Base-by-base conservation (phyloP, 2,329 filamentous ascomycete genomes). In the Cordyceps tenuipes region DNA sequence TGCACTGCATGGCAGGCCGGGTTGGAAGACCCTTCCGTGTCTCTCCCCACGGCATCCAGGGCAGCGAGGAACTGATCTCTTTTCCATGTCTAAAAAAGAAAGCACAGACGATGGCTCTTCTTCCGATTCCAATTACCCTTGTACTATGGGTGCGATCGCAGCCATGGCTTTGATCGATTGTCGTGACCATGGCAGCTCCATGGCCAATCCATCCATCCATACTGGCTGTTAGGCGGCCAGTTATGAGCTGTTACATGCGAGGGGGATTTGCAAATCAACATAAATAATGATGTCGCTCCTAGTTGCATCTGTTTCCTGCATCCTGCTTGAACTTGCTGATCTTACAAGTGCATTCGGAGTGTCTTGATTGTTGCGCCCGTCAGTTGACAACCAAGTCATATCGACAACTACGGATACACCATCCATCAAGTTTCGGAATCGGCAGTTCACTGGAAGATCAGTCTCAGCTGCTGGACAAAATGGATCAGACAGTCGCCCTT, bases 401-500 rank as follows among this genome's bases (percentile, higher is more conserved):
- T 6, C n/a, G 5, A 10, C 2, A 43, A 21, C 12, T 23, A 19
- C 23, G 21, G 8, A 9, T 23, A 2, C 39, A 52, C 26, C 12
- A 47, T 34, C 47, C 31, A 48, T 53, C 26, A 41, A 29, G 15
- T 13, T 39, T 49, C 29, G 7, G 41, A 13, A 52, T 19, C 47
- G n/a, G 15, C 13, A 15, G 15, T 17, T 52, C n/a, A 10, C 47
- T 39, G 5, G 26, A 31, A 51, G 29, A 29, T 3, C 29, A 29
- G 34, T 36, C 29, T 36, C 36, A 34, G 41, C 26, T 46, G 29
- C 21, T 44, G 41, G 8, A 19, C 49, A 52, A n/a, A 3, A 60
- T 60, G 57, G 50, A 60, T 43, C 57, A 54, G 39, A 48, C 57
- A 41, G 44, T 44, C 43, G 46, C 31, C n/a, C 44, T 54, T 17